phyloP scores from a whole-genome alignment of 345 rosid species.

The Syzygium grande region DNA sequence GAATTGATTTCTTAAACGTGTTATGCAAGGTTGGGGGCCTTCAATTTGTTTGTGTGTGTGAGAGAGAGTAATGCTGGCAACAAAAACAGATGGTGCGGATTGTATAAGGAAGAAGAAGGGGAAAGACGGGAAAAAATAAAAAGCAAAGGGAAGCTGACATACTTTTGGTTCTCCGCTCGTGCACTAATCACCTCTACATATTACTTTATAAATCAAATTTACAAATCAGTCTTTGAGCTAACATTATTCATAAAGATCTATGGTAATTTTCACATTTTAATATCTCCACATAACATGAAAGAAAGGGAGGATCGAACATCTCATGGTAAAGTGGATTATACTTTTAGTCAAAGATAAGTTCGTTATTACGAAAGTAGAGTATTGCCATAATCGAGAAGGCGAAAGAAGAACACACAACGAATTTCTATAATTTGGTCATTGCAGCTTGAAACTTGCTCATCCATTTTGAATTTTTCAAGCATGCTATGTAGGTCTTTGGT shows the following conservation, averaged over 20 bases:
- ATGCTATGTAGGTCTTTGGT: background rate
- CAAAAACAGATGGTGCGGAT: too few species aligned
- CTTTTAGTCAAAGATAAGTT: background rate
- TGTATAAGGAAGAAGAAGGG: too few species aligned
- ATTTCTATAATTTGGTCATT: background rate
- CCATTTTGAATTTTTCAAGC: background rate
- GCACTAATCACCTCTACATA: background rate
- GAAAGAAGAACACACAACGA: background rate
- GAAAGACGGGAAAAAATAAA: too few species aligned
- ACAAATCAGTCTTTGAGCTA: background rate
- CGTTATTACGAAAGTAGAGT: background rate
- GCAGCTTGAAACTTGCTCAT: fast-evolving
- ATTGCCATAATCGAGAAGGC: fast-evolving
- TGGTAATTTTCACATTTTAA: background rate
- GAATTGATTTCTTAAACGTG: too few species aligned
- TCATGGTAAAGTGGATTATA: background rate
- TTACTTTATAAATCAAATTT: background rate
- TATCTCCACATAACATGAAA: background rate
- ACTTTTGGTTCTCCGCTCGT: too few species aligned
- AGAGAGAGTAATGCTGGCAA: too few species aligned
- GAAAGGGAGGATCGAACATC: background rate
- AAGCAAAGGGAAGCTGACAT: too few species aligned
- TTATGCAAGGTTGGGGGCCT: too few species aligned
- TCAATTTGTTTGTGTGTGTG: too few species aligned
- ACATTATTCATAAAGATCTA: background rate